phyloP scores from a whole-genome alignment of 306 rosid species.

The Rubus parviflorus region DNA sequence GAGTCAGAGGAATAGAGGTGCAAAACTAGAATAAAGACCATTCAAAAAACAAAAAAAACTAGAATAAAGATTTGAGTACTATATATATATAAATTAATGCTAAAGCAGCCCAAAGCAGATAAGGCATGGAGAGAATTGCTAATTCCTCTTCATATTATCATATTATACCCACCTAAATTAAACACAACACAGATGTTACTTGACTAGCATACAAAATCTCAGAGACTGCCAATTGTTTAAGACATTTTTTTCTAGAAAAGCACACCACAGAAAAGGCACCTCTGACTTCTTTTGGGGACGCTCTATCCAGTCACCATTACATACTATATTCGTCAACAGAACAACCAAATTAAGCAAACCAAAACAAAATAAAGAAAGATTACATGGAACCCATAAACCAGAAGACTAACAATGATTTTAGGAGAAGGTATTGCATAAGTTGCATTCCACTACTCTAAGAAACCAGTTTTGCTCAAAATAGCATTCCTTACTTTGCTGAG shows the following conservation, averaged over 20 bases:
- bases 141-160: neutral
- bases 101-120: neutral
- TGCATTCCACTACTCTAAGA: conserved; percentile 57
- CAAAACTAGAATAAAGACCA: neutral
- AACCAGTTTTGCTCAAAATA: conserved; percentile 84
- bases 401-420: conserved; percentile 1
- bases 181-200: conserved; percentile 1
- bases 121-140: neutral
- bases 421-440: neutral
- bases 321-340: neutral
- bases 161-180: neutral
- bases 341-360: neutral
- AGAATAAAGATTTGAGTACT: neutral
- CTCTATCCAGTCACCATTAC: conserved; percentile 9
- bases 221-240: conserved; percentile 29
- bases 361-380: conserved; percentile 5
- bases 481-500: conserved; percentile 88
- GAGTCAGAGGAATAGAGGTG: neutral
- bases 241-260: neutral
- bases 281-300: conserved; percentile 26
- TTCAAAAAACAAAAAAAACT: neutral
- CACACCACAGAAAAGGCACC: conserved; percentile 21
- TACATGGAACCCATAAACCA: conserved; percentile 24
- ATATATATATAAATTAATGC: no score
- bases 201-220: conserved; percentile 40